phyloP scores from a whole-genome alignment of 768 basidiomycete species.

The Termitomyces sp. region DNA sequence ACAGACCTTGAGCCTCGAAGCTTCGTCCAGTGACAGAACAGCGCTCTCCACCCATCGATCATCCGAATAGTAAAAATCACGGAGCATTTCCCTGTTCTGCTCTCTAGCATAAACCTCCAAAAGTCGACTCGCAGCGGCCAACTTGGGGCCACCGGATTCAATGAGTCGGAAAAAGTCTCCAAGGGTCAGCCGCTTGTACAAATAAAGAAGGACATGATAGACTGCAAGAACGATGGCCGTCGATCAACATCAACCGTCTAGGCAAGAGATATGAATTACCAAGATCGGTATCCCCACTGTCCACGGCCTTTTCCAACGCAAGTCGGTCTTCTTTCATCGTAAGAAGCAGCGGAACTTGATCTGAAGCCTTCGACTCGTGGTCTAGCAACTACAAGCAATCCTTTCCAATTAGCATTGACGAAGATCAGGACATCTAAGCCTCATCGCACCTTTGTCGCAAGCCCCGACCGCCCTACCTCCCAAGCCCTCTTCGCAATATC shows the following conservation, averaged over 20 bases:
- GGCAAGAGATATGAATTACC: conserved; percentile 41
- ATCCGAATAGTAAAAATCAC: conserved; percentile 98
- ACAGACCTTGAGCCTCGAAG: conserved; percentile 57
- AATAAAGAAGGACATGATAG: conserved; percentile 87
- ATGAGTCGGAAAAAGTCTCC: conserved; percentile 94
- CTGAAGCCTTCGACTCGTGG: background rate
- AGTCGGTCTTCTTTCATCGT: conserved; percentile 92
- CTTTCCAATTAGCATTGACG: background rate
- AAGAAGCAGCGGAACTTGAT: conserved; percentile 75
- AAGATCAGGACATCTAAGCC: background rate
- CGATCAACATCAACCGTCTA: background rate
- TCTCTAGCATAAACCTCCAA: conserved; percentile 89
- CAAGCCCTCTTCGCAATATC: conserved; percentile 94
- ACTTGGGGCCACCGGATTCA: conserved; percentile 79
- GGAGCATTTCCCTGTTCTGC: conserved; percentile 86
- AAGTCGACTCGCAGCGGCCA: conserved; percentile 72
- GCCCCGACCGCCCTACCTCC: conserved; percentile 28
- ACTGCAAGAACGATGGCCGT: conserved; percentile 43
- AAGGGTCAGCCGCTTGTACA: conserved; percentile 77
- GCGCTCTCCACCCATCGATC: conserved; percentile 94
- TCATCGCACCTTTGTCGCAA: conserved; percentile 13
- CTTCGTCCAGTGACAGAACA: conserved; percentile 83
- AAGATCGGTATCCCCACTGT: conserved; percentile 94
- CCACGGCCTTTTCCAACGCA: conserved; percentile 85
- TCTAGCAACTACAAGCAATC: background rate